A percentile compares a stretch with the other conserved stretches of the same genome.
These are phyloP conservation scores for Plectosphaerella sp. DNA, from an alignment of 2,329 filamentous ascomycete genomes.

Conservation along the genomic window DNA sequence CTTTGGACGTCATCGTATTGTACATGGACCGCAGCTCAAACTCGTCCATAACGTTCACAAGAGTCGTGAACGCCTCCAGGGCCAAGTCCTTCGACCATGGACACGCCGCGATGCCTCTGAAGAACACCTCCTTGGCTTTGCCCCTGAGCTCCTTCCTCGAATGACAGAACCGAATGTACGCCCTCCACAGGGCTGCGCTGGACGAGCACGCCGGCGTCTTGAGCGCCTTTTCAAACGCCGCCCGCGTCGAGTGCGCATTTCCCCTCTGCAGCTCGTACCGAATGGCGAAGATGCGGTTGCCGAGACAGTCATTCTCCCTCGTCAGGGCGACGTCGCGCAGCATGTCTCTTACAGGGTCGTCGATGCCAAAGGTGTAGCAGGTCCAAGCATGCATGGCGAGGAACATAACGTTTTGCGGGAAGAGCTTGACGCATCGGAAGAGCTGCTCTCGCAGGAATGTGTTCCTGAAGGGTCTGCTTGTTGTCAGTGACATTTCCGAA, in stretches of 20 bases:
- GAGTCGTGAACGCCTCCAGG: conserved; percentile 46
- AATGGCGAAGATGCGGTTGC: conserved; percentile 44
- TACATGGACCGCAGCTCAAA: conserved; percentile 45
- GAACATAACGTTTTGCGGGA: conserved; percentile 74
- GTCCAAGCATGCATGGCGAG: conserved; percentile 70
- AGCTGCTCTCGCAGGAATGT: conserved; percentile 60
- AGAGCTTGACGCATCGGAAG: conserved; percentile 53
- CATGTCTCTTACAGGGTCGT: conserved; percentile 70
- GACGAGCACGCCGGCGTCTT: conserved; percentile 30
- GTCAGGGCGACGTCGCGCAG: conserved; percentile 49
- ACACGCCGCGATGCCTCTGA: conserved; percentile 40
- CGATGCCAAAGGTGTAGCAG: conserved; percentile 65
- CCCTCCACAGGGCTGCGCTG: conserved; percentile 42
- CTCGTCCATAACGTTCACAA: conserved; percentile 38
- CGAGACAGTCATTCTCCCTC: conserved; percentile 32
- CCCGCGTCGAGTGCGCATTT: conserved; percentile 43
- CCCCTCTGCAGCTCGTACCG: conserved; percentile 44
- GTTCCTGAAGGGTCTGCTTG: conserved; percentile 59
- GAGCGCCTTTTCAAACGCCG: conserved; percentile 50
- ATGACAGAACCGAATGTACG: conserved; percentile 44
- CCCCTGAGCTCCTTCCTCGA: conserved; percentile 28
- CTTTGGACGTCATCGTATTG: conserved; percentile 42
- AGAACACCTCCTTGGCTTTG: conserved; percentile 43
- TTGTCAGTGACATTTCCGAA: conserved; percentile 12
- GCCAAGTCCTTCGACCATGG: conserved; percentile 45